Conservation (phyloP, 805 yeast genomes). For the Jamesozyma rosinii region DNA sequence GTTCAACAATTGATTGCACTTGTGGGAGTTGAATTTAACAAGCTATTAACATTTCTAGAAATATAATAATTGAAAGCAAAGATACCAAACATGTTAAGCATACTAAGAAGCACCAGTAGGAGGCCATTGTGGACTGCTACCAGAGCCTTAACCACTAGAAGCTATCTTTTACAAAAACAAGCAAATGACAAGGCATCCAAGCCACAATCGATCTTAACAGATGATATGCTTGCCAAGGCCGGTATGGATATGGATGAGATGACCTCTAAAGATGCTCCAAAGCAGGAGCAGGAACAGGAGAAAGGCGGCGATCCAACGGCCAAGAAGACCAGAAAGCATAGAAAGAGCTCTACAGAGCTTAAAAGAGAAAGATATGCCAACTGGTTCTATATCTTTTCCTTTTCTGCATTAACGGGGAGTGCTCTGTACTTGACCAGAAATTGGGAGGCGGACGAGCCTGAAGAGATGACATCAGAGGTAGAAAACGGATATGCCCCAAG, state of each 20-base stretch:
- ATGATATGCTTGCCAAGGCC: slow-evolving; percentile 73
- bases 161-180: slow-evolving; percentile 8
- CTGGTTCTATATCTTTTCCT: slow-evolving; percentile 52
- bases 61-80: too few species aligned
- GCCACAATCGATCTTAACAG: slow-evolving; percentile 56
- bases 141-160: slow-evolving; percentile 6
- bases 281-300: slow-evolving; percentile 9
- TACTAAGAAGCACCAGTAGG: slow-evolving; percentile 1
- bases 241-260: slow-evolving; percentile 56
- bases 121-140: slow-evolving; percentile 2
- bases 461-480: slow-evolving; percentile 44
- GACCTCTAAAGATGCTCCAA: slow-evolving; percentile 16
- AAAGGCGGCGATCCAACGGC: slow-evolving; percentile 13
- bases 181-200: slow-evolving; percentile 10
- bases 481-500: slow-evolving; percentile 60
- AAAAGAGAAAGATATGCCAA: slow-evolving; percentile 79
- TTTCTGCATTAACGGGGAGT: slow-evolving; percentile 41
- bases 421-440: slow-evolving; percentile 69
- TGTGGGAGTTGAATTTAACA: too few species aligned
- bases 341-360: slow-evolving; percentile 65
- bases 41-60: too few species aligned
- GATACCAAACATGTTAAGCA: slow-evolving; percentile 3
- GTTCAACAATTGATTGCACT: too few species aligned
- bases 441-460: slow-evolving; percentile 73
- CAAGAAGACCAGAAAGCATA: slow-evolving; percentile 38